Evolutionary conservation across 2,329 filamentous ascomycete species (phyloP).

Genomic region (Chrysoporthe cubensis): DNA sequence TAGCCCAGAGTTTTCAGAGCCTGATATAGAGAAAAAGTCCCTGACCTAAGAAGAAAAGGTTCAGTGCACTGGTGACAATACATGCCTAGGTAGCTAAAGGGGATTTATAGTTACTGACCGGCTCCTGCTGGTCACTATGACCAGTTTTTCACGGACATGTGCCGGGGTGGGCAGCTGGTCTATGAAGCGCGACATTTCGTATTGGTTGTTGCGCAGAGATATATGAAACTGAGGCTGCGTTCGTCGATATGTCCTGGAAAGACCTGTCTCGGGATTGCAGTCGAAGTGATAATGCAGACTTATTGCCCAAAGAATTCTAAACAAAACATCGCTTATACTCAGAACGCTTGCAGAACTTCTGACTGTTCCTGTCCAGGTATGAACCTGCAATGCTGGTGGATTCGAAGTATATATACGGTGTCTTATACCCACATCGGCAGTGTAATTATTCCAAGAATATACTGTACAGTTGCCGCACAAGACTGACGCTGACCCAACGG

Average conservation of each 20-base stretch:
- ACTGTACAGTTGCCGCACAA: not conserved
- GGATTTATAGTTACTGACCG: slow-evolving; percentile 34
- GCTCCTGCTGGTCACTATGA: slow-evolving; percentile 44
- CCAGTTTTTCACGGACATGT: slow-evolving; percentile 38
- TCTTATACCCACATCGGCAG: not conserved
- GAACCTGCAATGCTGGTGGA: not conserved
- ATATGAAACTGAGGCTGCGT: not conserved
- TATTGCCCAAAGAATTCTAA: not conserved
- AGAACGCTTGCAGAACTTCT: not conserved
- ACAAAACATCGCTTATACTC: not conserved
- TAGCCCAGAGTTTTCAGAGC: slow-evolving; percentile 42
- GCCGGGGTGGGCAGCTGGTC: slow-evolving; percentile 40
- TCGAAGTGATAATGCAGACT: not conserved
- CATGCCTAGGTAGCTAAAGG: not conserved
- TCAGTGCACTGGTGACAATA: not conserved
- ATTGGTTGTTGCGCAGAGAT: not conserved
- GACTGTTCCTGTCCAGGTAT: not conserved
- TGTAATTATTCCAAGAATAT: not conserved
- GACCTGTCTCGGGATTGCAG: not conserved
- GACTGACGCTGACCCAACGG: no score
- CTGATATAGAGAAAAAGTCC: slow-evolving; percentile 41
- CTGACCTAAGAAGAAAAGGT: slow-evolving; percentile 21
- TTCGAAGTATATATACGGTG: not conserved
- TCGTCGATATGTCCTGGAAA: not conserved
- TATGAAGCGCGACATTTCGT: slow-evolving; percentile 40